Base-by-base conservation (phyloP, 805 yeast species). In the Starmerella lactis-condensi region DNA sequence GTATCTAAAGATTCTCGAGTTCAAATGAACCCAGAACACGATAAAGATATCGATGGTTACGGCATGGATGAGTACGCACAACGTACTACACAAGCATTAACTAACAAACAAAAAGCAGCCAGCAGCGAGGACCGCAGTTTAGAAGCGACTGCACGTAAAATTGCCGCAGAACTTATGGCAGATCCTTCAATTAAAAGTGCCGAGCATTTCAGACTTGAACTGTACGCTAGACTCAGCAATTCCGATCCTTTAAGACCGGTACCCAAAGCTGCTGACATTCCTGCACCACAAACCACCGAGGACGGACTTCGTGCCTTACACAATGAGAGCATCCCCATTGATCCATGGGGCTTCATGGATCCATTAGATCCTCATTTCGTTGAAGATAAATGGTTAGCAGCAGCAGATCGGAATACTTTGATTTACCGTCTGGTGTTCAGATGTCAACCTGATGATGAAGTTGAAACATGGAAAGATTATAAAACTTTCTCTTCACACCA, bases 371-470 rank as follows among this genome's bases (percentile, higher is more conserved):
- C 67, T n/a, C 67, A 67, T 2, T 89, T 89, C 50, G 79, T 70
- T 46, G 83, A 77, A 43, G 94, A 81, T 43, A 51, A 73, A 6
- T 85, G 94, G 94, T 67, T 63, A 49, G 45, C 44, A 1, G 73
- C 73, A 4, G 95, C 98, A 0, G 58, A 75, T 32, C 64, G 83
- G 44, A 89, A 89, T 47, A 81, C 96, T 0, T 62, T 67, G 36
- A 57, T 91, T 2, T 89, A 67, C 57, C 63, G 94, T 38, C 61
- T 75, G 51, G 77, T 89, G 1, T 89, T 89, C 64, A 83, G 83
- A 41, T 71, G 79, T 39, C 98, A 91, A 49, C 99, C 99, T 0
- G 98, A 89, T 53, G 81, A 85, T 50, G 61, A 69, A 5, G 96
- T 85, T n/a, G 62, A 62, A 16, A 66, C 82, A 0, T 89, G 99